These are phyloP conservation scores for Dipodascus albidus DNA, from an alignment of 805 yeast genomes.

Conservation along the genomic window DNA sequence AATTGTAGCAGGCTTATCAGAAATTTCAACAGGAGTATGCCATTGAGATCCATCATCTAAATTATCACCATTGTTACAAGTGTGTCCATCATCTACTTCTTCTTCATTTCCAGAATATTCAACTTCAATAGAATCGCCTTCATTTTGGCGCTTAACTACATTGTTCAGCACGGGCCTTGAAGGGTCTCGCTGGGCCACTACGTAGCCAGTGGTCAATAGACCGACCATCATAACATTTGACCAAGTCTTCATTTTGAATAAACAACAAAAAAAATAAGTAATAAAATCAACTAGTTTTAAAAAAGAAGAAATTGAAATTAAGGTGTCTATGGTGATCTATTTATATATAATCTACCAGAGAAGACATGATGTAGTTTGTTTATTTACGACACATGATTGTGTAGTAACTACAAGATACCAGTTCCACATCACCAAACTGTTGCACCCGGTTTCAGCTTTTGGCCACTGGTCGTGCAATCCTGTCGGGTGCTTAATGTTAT, in stretches of 20 bases:
- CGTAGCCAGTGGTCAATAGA: neutral
- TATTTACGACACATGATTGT: neutral
- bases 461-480: neutral
- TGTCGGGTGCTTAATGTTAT: neutral
- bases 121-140: neutral
- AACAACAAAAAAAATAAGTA: neutral
- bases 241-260: neutral
- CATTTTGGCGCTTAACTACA: neutral
- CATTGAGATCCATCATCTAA: conserved; percentile 17
- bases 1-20: neutral
- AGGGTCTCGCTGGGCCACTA: neutral
- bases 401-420: neutral
- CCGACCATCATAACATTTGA: neutral
- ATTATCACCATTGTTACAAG: conserved; percentile 17
- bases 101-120: conserved; percentile 8
- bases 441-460: neutral
- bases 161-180: neutral
- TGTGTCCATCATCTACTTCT: conserved; percentile 14
- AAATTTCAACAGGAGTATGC: conserved; percentile 6
- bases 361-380: neutral
- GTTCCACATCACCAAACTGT: neutral
- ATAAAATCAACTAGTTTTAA: too few relatives aligned
- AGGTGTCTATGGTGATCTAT: conserved; percentile 1
- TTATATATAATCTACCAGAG: too few relatives aligned
- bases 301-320: neutral